Evolutionary conservation across 2,329 filamentous ascomycete species (phyloP), one percentile per base, ranked within the genome.

Genomic region (Penicillium sp.): DNA sequence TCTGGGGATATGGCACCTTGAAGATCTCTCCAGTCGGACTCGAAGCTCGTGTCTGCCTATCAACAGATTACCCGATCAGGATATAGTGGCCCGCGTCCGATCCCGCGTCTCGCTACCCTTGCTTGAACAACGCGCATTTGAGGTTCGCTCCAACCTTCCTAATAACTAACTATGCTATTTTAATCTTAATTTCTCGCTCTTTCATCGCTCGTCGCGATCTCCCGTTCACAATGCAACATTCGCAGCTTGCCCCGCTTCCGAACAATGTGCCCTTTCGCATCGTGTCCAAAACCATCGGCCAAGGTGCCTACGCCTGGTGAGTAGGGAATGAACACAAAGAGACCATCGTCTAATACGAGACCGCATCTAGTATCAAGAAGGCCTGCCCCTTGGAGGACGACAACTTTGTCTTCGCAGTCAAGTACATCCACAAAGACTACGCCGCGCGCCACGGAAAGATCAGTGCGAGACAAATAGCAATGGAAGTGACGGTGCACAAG

Each of bases 391-490:
- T 88, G 22, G 82, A 89, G 61, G 75, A 82, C 1, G 77, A 84
- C 24, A 83, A 79, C 24, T 93, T 93, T 29, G 80, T 99, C 55
- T 97, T 99, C 72, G 94, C 95, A 13, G 91, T 99, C 75, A 99
- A 99, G 75, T 91, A 99, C 76, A 97, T 99, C 71, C 93, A 99
- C 79, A 99, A 99, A 78, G 89, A 90, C 61, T 96, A 97, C 75
- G 95, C 94, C 54, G 84, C 91, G 65, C 89, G 89, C 65, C 86
- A 93, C 81, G 94, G 94, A 70, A 89, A 91, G 57, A 87, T 99
- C 64, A 91, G 89, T 29, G 83, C 88, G 32, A 93, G 95, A 70
- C 94, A 99, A 76, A 86, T 99, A 60, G 85, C 87, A 66, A 91
- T 96, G 83, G 94, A 99, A 77, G 89, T 96, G 39, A 89, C 90